Evolutionary conservation across 176 grass and related monocot genomes (phyloP).

Genomic region (Aegilops bicornis): DNA sequence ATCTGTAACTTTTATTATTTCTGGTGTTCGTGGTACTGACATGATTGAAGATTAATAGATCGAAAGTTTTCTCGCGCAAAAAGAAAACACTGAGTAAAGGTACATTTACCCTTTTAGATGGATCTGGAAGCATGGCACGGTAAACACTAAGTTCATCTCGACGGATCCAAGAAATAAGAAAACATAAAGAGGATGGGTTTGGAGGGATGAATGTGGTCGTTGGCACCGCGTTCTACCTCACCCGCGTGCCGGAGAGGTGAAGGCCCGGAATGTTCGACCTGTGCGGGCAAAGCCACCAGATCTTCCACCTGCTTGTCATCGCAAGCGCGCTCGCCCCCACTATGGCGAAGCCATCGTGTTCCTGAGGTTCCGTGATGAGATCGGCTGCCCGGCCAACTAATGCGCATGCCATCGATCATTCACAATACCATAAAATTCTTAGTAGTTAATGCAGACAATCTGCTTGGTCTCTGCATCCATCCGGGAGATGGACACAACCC

Average conservation of each 20-base stretch:
- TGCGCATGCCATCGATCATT: background rate
- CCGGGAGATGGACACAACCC: background rate
- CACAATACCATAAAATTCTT: background rate
- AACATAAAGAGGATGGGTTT: too few species aligned
- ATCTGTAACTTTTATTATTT: too few species aligned
- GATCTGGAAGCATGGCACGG: too few species aligned
- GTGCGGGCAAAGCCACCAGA: constrained; percentile 85
- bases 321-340: constrained; percentile 82
- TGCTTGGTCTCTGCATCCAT: background rate
- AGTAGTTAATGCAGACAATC: background rate
- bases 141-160: too few species aligned
- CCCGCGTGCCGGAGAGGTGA: constrained; percentile 83
- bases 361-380: constrained; percentile 53
- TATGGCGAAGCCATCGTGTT: constrained; percentile 69
- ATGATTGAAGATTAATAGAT: too few species aligned
- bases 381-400: constrained; percentile 39
- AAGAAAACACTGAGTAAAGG: too few species aligned
- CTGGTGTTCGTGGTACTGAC: too few species aligned
- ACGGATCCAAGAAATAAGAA: too few species aligned
- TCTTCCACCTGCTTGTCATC: constrained; percentile 89
- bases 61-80: too few species aligned
- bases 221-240: constrained; percentile 68
- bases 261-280: constrained; percentile 67
- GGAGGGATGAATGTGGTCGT: background rate
- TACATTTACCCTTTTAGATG: too few species aligned